Base-by-base conservation (phyloP, 768 basidiomycete genomes). In the Boletus rubescentipes region DNA sequence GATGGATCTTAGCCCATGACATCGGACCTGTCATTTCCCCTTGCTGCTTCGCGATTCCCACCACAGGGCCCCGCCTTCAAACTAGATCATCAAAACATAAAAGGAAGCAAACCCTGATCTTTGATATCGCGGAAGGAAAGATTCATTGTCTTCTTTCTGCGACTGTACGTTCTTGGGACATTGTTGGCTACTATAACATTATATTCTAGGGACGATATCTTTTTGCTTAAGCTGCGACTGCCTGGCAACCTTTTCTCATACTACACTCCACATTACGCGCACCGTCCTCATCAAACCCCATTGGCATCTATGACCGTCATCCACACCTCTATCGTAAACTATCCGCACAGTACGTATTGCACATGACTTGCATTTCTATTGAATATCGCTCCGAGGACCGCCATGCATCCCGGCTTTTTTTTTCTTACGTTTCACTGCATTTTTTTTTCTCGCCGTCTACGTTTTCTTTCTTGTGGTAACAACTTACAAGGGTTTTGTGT, bases 1-100 rank as follows among this genome's bases (percentile, higher is more conserved):
- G 23, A 75, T 77, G 76, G 78, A 76, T 65, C 59, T 79, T 6
- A 65, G 75, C 40, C 59, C 58, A 52, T 78, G 71, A 75, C 41
- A 21, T 39, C 30, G 42, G 26, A 15, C 23, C 23, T 23, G 18
- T 39, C 38, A 30, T 49, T 45, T 47, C 20, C 41, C 34, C 15
- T 31, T 14, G 34, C 34, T 20, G 38, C n/a, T 30, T 38, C 48
- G 20, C 36, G 46, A 43, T 48, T 51, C 53, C 31, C 34, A 44
- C 46, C 51, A 58, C 46, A 46, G 41, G 53, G 21, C 32, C 11
- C 43, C 36, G 36, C 41, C 36, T 46, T 46, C 39, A 58, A 8
- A 40, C 39, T 40, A 8, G 55, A 46, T 49, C 41, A 51, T 34
- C 15, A 52, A 43, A 23, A 50, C 46, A 54, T 43, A 38, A 38